phyloP scores from a whole-genome alignment of 495 filamentous ascomycete species.

The Elasticomyces elasticus region DNA sequence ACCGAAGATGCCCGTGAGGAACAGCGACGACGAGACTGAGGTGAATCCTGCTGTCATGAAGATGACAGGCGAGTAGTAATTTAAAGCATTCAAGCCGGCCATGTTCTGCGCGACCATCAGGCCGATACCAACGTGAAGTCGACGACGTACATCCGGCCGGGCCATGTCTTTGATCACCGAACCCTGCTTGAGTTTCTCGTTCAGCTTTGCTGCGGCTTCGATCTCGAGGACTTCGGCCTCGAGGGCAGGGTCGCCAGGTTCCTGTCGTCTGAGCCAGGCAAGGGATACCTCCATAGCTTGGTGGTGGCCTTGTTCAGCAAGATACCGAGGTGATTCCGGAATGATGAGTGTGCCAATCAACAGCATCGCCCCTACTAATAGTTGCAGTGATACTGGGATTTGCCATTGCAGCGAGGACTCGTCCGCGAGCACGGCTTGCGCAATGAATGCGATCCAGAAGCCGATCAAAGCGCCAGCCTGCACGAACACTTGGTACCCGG shows the following conservation, averaged over 20 bases:
- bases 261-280: slow-evolving; percentile 5
- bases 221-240: not conserved
- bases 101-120: slow-evolving; percentile 16
- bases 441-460: slow-evolving; percentile 9
- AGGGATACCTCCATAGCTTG: not conserved
- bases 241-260: not conserved
- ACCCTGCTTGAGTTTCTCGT: not conserved
- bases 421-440: not conserved
- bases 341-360: slow-evolving; percentile 1
- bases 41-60: slow-evolving; percentile 19
- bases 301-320: not conserved
- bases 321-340: slow-evolving; percentile 12
- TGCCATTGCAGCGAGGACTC: slow-evolving; percentile 7
- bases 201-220: not conserved
- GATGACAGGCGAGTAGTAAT: slow-evolving; percentile 17
- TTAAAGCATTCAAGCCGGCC: slow-evolving; percentile 12
- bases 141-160: slow-evolving; percentile 1
- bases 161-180: slow-evolving; percentile 1
- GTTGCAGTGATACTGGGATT: slow-evolving; percentile 11
- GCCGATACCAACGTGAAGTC: slow-evolving; percentile 10
- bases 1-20: slow-evolving; percentile 15
- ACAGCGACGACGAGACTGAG: slow-evolving; percentile 1
- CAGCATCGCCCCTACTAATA: slow-evolving; percentile 6
- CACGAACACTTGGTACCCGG: not conserved
- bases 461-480: slow-evolving; percentile 5